A percentile compares a stretch with the other conserved stretches of the same genome.
Conservation (phyloP, 2,329 filamentous ascomycete genomes). For the Talaromyces marneffei region DNA sequence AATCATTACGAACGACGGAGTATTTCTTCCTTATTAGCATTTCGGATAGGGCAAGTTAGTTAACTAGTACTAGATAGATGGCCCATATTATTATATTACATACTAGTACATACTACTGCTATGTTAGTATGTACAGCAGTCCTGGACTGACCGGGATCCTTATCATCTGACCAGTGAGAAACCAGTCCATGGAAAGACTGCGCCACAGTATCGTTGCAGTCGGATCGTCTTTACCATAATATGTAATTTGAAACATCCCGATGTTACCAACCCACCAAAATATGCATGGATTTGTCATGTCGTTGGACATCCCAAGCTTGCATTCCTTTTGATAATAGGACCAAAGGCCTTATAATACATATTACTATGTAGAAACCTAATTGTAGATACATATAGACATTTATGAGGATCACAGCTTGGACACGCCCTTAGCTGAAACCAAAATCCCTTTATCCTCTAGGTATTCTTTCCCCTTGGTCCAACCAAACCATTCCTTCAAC, state of each 20-base stretch:
- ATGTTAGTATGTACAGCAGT: too few species aligned
- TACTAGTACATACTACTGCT: too few species aligned
- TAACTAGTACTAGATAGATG: too few species aligned
- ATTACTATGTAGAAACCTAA: too few species aligned
- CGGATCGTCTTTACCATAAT: neutral
- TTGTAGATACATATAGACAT: neutral
- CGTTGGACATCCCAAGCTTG: neutral
- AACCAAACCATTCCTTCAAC: constrained; percentile 68
- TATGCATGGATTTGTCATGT: neutral
- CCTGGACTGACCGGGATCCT: too few species aligned
- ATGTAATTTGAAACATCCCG: neutral
- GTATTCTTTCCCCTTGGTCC: constrained; percentile 67
- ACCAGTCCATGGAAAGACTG: too few species aligned
- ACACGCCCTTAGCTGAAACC: constrained; percentile 41
- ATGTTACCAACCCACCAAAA: constrained; percentile 3
- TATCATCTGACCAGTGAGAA: too few species aligned
- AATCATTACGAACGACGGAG: too few species aligned
- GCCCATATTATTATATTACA: too few species aligned
- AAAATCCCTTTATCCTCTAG: constrained; percentile 59
- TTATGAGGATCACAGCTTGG: constrained; percentile 4
- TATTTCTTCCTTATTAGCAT: too few species aligned
- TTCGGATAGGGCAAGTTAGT: too few species aligned
- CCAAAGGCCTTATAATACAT: too few species aligned
- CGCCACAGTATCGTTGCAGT: constrained; percentile 11
- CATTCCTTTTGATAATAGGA: neutral